These are phyloP conservation scores for Thermothelomyces thermophilus DNA, from an alignment of 2,329 filamentous ascomycete species.

Conservation along the genomic window DNA sequence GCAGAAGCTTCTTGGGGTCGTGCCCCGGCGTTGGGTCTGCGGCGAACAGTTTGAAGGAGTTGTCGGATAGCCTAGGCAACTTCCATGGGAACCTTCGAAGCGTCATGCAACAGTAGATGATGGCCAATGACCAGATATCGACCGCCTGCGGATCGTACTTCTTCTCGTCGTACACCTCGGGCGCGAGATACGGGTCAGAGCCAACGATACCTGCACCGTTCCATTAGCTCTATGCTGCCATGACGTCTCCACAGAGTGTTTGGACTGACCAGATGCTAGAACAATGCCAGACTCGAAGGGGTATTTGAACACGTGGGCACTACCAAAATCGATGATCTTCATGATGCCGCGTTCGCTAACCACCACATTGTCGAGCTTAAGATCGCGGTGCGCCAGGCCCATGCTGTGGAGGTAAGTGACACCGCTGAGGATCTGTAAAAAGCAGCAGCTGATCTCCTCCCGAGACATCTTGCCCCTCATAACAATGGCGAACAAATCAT, in stretches of 20 bases:
- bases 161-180: constrained; percentile 89
- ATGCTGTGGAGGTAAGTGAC: constrained; percentile 93
- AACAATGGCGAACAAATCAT: constrained; percentile 91
- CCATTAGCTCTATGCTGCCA: background rate
- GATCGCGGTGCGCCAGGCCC: constrained; percentile 86
- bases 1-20: constrained; percentile 48
- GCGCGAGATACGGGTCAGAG: constrained; percentile 91
- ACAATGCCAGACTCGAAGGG: constrained; percentile 90
- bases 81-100: constrained; percentile 96
- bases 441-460: constrained; percentile 84
- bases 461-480: constrained; percentile 98
- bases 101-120: constrained; percentile 99
- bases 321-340: constrained; percentile 99
- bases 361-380: constrained; percentile 97
- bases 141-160: constrained; percentile 92
- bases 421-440: constrained; percentile 89
- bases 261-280: constrained; percentile 64
- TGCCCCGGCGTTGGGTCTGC: constrained; percentile 73
- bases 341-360: constrained; percentile 95
- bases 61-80: constrained; percentile 82
- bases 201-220: constrained; percentile 54
- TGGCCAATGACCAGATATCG: constrained; percentile 96
- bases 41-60: constrained; percentile 90
- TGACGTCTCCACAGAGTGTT: background rate
- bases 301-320: constrained; percentile 93